Percentiles rank a stretch among this genome's conserved stretches.
Evolutionary conservation across 805 yeast species (phyloP).

Genomic region (Candida nitratophila): DNA sequence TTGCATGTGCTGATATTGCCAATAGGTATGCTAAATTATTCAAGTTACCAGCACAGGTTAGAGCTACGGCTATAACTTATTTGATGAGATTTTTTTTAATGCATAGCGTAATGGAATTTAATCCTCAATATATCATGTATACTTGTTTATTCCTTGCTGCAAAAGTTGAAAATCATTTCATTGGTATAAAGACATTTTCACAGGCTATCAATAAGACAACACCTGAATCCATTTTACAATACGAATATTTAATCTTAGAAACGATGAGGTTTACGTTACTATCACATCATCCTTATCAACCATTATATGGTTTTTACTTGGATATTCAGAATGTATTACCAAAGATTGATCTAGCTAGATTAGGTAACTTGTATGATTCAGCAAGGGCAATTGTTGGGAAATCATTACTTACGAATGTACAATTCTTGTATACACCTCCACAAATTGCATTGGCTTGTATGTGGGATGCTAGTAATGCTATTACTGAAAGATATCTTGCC

Average conservation of each 20-base stretch:
- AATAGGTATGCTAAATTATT: conserved; percentile 64
- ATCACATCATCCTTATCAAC: conserved; percentile 84
- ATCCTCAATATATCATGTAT: conserved; percentile 74
- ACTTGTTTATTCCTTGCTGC: conserved; percentile 88
- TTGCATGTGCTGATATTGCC: conserved; percentile 67
- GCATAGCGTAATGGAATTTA: conserved; percentile 79
- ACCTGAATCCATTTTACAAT: conserved; percentile 58
- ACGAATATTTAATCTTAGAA: conserved; percentile 74
- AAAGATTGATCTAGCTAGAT: conserved; percentile 41
- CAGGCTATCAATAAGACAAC: conserved; percentile 61
- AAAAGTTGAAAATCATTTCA: conserved; percentile 85
- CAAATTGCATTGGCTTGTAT: conserved; percentile 90
- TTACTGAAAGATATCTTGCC: conserved; percentile 60
- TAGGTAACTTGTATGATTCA: conserved; percentile 64
- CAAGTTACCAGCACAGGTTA: conserved; percentile 81
- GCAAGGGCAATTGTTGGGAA: conserved; percentile 62
- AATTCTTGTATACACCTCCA: conserved; percentile 82
- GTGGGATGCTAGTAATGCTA: conserved; percentile 54
- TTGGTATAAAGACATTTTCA: conserved; percentile 76
- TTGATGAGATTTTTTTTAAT: conserved; percentile 73
- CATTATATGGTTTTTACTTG: conserved; percentile 90
- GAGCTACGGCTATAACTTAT: conserved; percentile 80
- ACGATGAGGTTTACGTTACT: conserved; percentile 70
- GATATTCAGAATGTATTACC: conserved; percentile 69
- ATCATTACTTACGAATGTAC: conserved; percentile 68